Base-by-base conservation (phyloP, 805 yeast species). In the Yamadazyma scolyti region DNA sequence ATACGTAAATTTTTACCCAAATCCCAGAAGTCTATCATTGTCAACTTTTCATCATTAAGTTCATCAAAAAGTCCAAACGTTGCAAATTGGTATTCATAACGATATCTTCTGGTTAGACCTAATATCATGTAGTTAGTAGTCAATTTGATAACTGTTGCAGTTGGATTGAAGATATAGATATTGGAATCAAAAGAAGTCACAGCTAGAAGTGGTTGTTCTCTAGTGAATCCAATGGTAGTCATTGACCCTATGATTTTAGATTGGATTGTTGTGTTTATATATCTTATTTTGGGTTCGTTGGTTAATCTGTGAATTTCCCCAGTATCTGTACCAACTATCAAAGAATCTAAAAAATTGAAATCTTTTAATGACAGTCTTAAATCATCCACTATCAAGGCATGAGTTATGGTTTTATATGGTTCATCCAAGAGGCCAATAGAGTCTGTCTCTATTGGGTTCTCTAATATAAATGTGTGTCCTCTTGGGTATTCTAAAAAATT, bases 11-110 rank as follows among this genome's bases (percentile, higher is more conserved):
- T 21, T 9, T 14, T 17, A 16, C 20, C 23, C 20, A 60, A 36
- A 35, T 58, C 61, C 67, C 67, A 60, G 17, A 53, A 47, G 20
- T 55, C 52, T 4, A 60, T 31, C 3, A 44, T 31, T 3, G 52
- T 36, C 3, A 33, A 25, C 15, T 25, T 14, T 19, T 10, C 22
- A 11, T 29, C 25, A 13, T 16, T 18, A 2, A 30, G 20, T 17
- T 37, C 37, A 30, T 36, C 30, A 26, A 33, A 39, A 2, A 44
- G 27, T 1, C 61, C 59, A 30, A 52, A 36, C 2, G 57, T 49
- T 3, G 52, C 43, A 33, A 60, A 54, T 29, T 57, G 62, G 15
- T 37, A 39, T 9, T 34, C 31, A 10, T 39, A 19, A 10, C 30
- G 27, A 8, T 56, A 56, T 11, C 56, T 32, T 4, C 37, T 28